Base-by-base conservation (phyloP, 2,329 filamentous ascomycete species). In the Neophaeococcomyces aloes region DNA sequence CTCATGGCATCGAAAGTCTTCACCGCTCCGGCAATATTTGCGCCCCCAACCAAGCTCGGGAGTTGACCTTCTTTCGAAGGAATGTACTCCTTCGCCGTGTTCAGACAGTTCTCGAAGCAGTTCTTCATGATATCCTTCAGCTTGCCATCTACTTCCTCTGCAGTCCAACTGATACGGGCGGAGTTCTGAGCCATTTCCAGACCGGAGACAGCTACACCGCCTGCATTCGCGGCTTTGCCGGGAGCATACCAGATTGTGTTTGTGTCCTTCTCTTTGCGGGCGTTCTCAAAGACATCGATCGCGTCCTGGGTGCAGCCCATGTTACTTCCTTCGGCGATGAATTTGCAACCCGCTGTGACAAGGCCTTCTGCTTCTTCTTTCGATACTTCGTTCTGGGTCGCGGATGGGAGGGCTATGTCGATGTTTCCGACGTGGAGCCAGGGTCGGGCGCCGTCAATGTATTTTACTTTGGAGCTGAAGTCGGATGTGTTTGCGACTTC, bases 181-280 rank as follows among this genome's bases (percentile, higher is more conserved):
- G 83, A 89, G 78, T 98, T 96, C 78, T 98, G 91, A 6, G 89
- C 88, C 91, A 98, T 98, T 76, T 98, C 91, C 34, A 98, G 79
- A 57, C 91, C 91, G 2, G 87, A 94, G 31, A 98, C 91, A 45
- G 91, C 91, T 46, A 96, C 91, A 74, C 91, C 91, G 65, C 91
- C 91, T 56, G 86, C 87, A 73, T 96, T 96, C 70, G 89, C 86
- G 25, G 91, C 91, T 78, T 96, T 96, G 57, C 86, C 89, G 39
- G 89, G 89, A 14, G 84, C 91, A 67, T 96, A 96, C 91, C 91
- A 98, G 65, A 94, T 79, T 48, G 85, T 78, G 5, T 69, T 63
- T 41, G 67, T 66, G 53, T 77, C 78, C 71, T 86, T 79, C 63
- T 76, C 76, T 58, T 73, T 78, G 56, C 88, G 77, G 58, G 80